A percentile compares a stretch with the other conserved stretches of the same genome.
These are phyloP conservation scores for Oryza glaberrima DNA, from an alignment of 176 grass and related monocot species.

Conservation along the genomic window DNA sequence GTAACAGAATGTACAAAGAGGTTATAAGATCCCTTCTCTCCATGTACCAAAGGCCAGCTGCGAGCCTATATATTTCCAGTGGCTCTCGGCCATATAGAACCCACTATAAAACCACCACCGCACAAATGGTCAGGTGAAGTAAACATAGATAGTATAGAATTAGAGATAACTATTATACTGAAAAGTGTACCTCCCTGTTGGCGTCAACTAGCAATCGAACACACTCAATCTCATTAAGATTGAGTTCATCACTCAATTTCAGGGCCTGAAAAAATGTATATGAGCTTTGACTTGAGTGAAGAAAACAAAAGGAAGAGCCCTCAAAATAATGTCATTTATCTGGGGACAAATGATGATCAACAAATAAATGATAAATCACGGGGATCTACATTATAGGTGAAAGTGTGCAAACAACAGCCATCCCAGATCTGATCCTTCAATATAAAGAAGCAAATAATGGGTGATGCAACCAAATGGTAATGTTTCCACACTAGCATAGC, in stretches of 20 bases:
- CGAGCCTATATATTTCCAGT: conserved; percentile 87
- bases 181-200: conserved; percentile 73
- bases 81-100: conserved; percentile 85
- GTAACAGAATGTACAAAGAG: conserved; percentile 86
- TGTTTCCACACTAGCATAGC: background rate
- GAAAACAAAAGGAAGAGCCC: conserved; percentile 27
- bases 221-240: conserved; percentile 96
- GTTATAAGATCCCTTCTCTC: conserved; percentile 97
- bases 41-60: conserved; percentile 97
- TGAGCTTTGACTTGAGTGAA: conserved; percentile 6
- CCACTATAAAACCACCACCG: conserved; percentile 61
- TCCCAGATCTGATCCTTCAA: background rate
- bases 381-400: background rate
- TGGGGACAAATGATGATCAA: background rate
- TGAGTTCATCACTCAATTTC: conserved; percentile 94
- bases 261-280: conserved; percentile 64
- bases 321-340: background rate
- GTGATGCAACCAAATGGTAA: conserved; percentile 13
- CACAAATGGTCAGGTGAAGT: conserved; percentile 37
- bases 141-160: background rate
- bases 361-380: background rate
- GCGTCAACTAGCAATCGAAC: conserved; percentile 89
- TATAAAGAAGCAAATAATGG: background rate
- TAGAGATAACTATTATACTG: conserved; percentile 25
- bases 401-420: background rate